Conservation (phyloP, 371 early-diverging fungal genomes). For the Mucor racemosus region DNA sequence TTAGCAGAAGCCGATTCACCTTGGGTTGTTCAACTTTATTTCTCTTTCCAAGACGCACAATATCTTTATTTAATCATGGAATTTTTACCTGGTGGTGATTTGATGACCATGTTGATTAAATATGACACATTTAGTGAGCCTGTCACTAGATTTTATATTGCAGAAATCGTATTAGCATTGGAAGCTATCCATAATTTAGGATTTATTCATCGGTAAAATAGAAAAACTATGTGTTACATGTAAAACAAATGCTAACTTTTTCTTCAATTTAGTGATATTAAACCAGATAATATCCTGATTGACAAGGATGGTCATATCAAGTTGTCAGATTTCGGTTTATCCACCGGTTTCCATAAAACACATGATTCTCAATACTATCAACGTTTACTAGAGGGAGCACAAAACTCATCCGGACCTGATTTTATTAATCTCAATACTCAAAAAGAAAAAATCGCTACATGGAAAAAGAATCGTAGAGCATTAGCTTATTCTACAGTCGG, state of each 20-base stretch:
- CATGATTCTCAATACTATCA: slow-evolving; percentile 96
- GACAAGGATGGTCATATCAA: slow-evolving; percentile 89
- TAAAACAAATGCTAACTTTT: slow-evolving; percentile 7
- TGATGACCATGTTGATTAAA: slow-evolving; percentile 98
- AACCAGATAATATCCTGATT: slow-evolving; percentile 88
- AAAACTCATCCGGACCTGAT: slow-evolving; percentile 57
- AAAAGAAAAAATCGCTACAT: slow-evolving; percentile 90
- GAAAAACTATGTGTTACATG: background rate
- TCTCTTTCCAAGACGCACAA: slow-evolving; percentile 93
- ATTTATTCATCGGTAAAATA: slow-evolving; percentile 91
- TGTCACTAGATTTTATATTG: slow-evolving; percentile 98
- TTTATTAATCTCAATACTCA: slow-evolving; percentile 83
- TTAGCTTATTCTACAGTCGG: slow-evolving; percentile 94
- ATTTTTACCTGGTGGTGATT: slow-evolving; percentile 96
- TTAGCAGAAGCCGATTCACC: slow-evolving; percentile 95
- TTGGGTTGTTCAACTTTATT: slow-evolving; percentile 98
- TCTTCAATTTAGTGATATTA: slow-evolving; percentile 72
- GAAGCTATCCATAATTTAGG: slow-evolving; percentile 95
- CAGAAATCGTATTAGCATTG: slow-evolving; percentile 95
- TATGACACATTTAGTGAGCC: slow-evolving; percentile 96
- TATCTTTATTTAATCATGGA: slow-evolving; percentile 98
- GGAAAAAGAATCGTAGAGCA: slow-evolving; percentile 95
- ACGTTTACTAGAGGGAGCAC: slow-evolving; percentile 68
- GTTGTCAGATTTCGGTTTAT: slow-evolving; percentile 96
- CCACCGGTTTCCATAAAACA: slow-evolving; percentile 98